Evolutionary conservation across 73 alveolate species (phyloP).

Genomic region (Paramecium octaurelia): DNA sequence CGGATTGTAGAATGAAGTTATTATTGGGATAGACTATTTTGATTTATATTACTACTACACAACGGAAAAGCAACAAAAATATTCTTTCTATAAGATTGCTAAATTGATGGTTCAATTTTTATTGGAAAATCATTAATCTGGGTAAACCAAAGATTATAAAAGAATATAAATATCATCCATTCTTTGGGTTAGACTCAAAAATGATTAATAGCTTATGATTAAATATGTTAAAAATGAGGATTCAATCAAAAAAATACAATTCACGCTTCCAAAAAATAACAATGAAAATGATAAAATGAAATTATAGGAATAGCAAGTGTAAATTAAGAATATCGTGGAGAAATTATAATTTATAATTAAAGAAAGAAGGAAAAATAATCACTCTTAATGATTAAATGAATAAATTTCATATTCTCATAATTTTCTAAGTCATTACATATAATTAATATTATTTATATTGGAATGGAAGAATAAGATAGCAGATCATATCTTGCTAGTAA

Average conservation of each 20-base stretch:
- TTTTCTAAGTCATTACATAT: neutral
- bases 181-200: neutral
- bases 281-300: neutral
- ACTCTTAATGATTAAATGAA: neutral
- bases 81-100: neutral
- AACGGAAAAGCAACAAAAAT: neutral
- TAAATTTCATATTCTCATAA: neutral
- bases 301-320: neutral
- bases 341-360: neutral
- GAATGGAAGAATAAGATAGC: conserved; percentile 19
- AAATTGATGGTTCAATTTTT: neutral
- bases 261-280: neutral
- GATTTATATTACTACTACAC: neutral
- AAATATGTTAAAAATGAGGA: neutral
- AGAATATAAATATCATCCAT: neutral
- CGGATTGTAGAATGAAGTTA: neutral
- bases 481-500: neutral
- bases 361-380: neutral
- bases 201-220: neutral
- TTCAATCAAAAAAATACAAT: neutral
- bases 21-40: neutral
- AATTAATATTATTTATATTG: neutral
- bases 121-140: neutral
- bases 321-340: neutral
- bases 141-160: neutral